phyloP scores from a whole-genome alignment of 805 yeast genomes.

The Myxozyma sirexii region DNA sequence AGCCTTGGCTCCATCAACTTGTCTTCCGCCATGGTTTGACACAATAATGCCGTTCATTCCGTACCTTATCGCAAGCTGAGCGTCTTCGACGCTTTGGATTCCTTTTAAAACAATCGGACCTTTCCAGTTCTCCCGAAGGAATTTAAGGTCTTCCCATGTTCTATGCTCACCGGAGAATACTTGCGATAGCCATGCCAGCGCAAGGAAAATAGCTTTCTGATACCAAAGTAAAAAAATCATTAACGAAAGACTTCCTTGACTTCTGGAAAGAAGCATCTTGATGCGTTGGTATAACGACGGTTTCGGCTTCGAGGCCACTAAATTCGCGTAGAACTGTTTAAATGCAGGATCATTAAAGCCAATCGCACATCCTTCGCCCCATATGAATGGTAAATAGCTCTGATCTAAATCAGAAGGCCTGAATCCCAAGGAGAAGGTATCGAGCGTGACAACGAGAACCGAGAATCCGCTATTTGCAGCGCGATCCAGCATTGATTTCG shows the following conservation, averaged over 20 bases:
- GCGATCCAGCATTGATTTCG: constrained; percentile 27
- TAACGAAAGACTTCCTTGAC: constrained; percentile 6
- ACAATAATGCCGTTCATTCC: constrained; percentile 70
- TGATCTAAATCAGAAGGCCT: constrained; percentile 39
- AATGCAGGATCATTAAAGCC: constrained; percentile 40
- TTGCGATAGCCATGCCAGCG: constrained; percentile 27
- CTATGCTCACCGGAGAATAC: constrained; percentile 25
- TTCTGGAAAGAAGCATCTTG: constrained; percentile 10
- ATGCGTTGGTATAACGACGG: background rate
- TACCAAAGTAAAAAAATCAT: constrained; percentile 6
- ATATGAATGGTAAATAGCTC: constrained; percentile 37
- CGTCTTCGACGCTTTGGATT: constrained; percentile 71
- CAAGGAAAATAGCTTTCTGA: constrained; percentile 10
- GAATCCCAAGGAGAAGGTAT: constrained; percentile 36
- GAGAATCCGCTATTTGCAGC: constrained; percentile 30
- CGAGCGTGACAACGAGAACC: constrained; percentile 34
- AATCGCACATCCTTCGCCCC: constrained; percentile 37
- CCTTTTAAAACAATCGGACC: constrained; percentile 59
- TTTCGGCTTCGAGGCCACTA: constrained; percentile 5
- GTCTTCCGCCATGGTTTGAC: constrained; percentile 79
- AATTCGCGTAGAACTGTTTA: constrained; percentile 29
- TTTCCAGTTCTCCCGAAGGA: constrained; percentile 30
- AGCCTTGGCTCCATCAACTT: constrained; percentile 58
- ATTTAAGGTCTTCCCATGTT: constrained; percentile 32
- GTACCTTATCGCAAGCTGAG: constrained; percentile 60